phyloP scores from a whole-genome alignment of 2,329 filamentous ascomycete genomes.

The Fusarium hostae region DNA sequence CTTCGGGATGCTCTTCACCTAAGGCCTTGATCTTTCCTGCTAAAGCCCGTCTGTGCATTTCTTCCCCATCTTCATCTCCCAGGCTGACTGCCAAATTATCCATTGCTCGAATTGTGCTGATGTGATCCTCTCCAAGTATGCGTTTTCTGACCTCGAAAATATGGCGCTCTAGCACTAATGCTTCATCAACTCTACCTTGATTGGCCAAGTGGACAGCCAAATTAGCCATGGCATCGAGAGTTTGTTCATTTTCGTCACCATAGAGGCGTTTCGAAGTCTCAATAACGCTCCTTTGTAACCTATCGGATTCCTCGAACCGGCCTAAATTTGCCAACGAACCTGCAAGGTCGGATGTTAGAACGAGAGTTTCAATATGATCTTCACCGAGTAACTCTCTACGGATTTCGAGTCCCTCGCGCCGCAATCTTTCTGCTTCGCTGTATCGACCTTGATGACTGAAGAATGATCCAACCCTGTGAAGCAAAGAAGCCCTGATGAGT shows the following conservation, averaged over 20 bases:
- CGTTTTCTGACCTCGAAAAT: neutral
- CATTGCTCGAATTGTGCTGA: neutral
- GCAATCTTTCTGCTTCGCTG: neutral
- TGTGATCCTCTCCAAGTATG: neutral
- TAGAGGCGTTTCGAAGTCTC: neutral
- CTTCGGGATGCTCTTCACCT: constrained; percentile 2
- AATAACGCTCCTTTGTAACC: accelerated
- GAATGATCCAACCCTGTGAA: constrained; percentile 8
- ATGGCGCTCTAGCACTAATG: neutral
- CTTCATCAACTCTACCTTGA: constrained; percentile 16
- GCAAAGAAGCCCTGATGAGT: constrained; percentile 16
- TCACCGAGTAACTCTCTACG: neutral
- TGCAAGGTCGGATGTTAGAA: constrained; percentile 1
- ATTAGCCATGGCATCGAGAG: neutral
- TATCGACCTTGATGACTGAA: neutral
- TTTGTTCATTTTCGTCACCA: neutral
- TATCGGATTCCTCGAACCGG: accelerated
- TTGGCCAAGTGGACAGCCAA: neutral
- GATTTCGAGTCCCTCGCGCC: accelerated
- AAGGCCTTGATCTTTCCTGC: constrained; percentile 1
- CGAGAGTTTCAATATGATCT: neutral
- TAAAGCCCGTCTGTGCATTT: constrained; percentile 16
- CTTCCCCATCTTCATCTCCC: constrained; percentile 14
- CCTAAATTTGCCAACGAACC: accelerated
- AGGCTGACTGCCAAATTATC: neutral